Evolutionary conservation across 208 protist species (phyloP), one percentile per base, ranked within the genome.

Genomic region (Polymyxa betae): DNA sequence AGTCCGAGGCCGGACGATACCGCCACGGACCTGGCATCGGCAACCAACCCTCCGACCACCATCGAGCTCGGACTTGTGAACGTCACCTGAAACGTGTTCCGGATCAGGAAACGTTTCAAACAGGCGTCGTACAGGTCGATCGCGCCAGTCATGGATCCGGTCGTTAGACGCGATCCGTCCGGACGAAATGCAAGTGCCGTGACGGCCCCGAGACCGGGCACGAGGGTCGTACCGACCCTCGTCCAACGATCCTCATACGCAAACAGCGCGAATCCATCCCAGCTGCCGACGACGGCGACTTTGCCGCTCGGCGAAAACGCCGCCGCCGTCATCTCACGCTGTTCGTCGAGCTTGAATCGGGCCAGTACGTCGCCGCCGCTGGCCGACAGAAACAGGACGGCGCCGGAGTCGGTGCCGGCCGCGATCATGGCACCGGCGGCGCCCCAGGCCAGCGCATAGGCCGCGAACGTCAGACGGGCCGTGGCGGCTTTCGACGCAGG

Each of bases 51-150:
- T 94, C 98, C 98, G 87, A 99, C 97, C 91, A 98, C 98, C 16
- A 99, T 97, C 38, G 92, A 77, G 32, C 95, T 97, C 91, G 97
- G 94, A 91, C 95, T 97, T 29, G 98, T 96, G 95, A 98, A 99
- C 77, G 97, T 98, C 93, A 99, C 97, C 94, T 99, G 97, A 93
- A 98, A 99, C 66, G 97, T 96, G 87, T 96, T 95, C 87, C 97
- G 96, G 92, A 98, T 95, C 40, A 96, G 94, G 91, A 98, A 97
- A 77, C 97, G 95, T 77, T 95, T 95, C 54, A 99, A 92, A 93
- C 97, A 98, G 24, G 97, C 95, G 92, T 99, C 97, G 93, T 97
- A 99, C 92, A 98, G 92, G 88, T 99, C 97, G 72, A 99, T 95
- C 32, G 95, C 95, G 38, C 98, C 98, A 60, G 95, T 96, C 49